phyloP scores from a whole-genome alignment of 1,284 basidiomycete genomes.

The Ceratobasidium sp. region DNA sequence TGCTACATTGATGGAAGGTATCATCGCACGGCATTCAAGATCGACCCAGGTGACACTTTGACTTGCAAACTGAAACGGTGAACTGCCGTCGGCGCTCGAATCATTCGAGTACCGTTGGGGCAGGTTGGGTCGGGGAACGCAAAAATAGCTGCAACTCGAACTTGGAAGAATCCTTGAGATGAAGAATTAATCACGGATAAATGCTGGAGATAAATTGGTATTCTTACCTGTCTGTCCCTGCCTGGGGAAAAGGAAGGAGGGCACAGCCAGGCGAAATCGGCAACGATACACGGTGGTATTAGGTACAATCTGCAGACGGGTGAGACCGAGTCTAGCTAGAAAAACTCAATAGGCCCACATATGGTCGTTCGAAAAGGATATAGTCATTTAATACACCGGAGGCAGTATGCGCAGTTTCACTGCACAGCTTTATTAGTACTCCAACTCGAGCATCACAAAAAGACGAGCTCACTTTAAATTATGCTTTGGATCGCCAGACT shows the following conservation, averaged over 20 bases:
- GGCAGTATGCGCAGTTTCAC: constrained; percentile 36
- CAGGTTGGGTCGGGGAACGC: constrained; percentile 27
- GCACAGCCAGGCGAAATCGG: constrained; percentile 33
- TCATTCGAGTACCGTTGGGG: constrained; percentile 19
- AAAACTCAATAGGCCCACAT: constrained; percentile 11
- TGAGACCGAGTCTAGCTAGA: not conserved
- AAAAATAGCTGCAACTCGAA: constrained; percentile 29
- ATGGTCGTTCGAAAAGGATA: constrained; percentile 40
- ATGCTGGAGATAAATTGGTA: constrained; percentile 8
- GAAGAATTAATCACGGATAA: not conserved
- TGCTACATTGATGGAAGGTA: not conserved
- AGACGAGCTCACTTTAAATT: constrained; percentile 25
- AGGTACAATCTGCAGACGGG: constrained; percentile 19
- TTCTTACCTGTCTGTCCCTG: constrained; percentile 32
- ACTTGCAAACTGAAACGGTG: constrained; percentile 43
- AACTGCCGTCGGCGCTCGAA: constrained; percentile 29
- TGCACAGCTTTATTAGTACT: not conserved
- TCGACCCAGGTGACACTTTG: constrained; percentile 43
- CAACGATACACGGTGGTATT: constrained; percentile 38
- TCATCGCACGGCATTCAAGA: constrained; percentile 42
- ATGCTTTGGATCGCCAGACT: constrained; percentile 36
- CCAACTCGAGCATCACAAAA: not conserved
- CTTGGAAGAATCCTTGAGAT: constrained; percentile 37
- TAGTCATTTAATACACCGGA: constrained; percentile 30
- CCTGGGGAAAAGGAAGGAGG: constrained; percentile 31